Conservation (phyloP, 306 rosid species). For the Quercus robur region DNA sequence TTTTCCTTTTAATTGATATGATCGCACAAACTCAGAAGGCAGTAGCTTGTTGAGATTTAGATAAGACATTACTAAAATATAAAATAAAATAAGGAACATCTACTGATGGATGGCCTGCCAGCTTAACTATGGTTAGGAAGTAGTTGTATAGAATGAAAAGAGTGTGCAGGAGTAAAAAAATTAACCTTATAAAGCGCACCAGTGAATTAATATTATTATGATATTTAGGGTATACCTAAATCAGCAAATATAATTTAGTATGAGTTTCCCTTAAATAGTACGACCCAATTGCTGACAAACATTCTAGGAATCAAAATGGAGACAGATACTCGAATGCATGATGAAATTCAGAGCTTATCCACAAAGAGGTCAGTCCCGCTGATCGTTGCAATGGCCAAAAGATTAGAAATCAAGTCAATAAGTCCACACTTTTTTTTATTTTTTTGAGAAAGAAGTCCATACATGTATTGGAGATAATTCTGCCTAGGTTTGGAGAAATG, state of each 20-base stretch:
- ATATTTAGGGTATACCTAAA: background rate
- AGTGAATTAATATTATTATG: background rate
- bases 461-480: background rate
- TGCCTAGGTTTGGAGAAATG: background rate
- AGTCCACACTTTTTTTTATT: background rate
- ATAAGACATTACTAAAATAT: background rate
- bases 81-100: background rate
- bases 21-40: background rate
- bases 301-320: constrained; percentile 32
- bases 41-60: background rate
- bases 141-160: constrained; percentile 32
- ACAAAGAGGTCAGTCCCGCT: constrained; percentile 38
- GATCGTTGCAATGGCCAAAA: background rate
- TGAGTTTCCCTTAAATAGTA: constrained; percentile 3
- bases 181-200: constrained; percentile 3
- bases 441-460: background rate
- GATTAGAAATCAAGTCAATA: background rate
- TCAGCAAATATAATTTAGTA: background rate
- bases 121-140: constrained; percentile 26
- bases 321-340: constrained; percentile 14
- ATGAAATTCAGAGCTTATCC: constrained; percentile 19
- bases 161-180: constrained; percentile 27
- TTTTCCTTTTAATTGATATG: background rate
- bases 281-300: background rate
- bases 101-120: background rate